Evolutionary conservation across 257 asterid genomes (phyloP), one percentile per base, ranked within the genome.

Genomic region (Asclepias syriaca): DNA sequence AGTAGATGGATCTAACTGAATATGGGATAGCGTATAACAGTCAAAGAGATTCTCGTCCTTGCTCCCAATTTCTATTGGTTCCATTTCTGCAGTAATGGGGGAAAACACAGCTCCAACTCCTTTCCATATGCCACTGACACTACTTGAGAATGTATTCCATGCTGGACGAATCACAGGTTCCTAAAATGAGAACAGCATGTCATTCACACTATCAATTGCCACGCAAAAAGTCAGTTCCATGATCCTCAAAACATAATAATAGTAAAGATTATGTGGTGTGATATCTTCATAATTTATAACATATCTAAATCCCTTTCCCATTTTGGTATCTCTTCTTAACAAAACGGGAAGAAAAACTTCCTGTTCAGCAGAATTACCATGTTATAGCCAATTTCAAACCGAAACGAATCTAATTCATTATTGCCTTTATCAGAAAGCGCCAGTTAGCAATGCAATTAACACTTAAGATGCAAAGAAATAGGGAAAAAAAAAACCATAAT

Each of bases 71-170:
- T 86, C 99, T 56, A 95, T 77, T 24, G 99, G 98, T 89, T 95
- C 99, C 97, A 95, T 95, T 79, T 86, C 96, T 51, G 98, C 98
- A 59, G 98, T 95, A 71, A 85, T 81, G 49, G 99, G 94, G 72
- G 98, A 95, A 86, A 87, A 95, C 9, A 90, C 97, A 45, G 99
- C 98, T 76, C 99, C 99, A 72, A 92, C 95, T 75, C 99, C 99
- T 88, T 89, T 95, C 99, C 99, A 95, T 77, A 92, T 80, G 53
- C 99, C 99, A 80, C 98, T 92, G 69, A 95, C 84, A 79, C 99
- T 95, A 81, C 97, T 95, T 46, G 87, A 72, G 80, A 95, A 95
- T 60, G 99, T 95, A 82, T 86, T 76, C 99, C 98, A 95, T 46
- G 90, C 84, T 40, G 99, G 97, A 11, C 83, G 81, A 85, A 92